These are phyloP conservation scores for Penicillium soppii DNA, from an alignment of 495 filamentous ascomycete species.

Conservation along the genomic window DNA sequence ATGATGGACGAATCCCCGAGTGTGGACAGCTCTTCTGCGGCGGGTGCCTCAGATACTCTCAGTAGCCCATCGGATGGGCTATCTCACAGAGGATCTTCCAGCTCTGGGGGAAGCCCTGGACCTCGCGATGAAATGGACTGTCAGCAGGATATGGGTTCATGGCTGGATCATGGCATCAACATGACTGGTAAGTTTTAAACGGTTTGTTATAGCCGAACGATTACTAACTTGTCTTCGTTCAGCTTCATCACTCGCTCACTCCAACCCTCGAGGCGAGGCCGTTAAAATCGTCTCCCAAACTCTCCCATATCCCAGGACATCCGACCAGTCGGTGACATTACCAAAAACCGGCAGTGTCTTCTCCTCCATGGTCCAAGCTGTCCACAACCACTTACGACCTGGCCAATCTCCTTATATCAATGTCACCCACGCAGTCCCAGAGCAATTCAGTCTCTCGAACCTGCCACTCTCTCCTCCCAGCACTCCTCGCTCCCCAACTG, in stretches of 20 bases:
- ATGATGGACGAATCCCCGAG: conserved; percentile 42
- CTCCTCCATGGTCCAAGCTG: conserved; percentile 49
- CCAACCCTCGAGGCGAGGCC: conserved; percentile 39
- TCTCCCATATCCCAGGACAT: conserved; percentile 57
- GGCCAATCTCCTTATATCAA: conserved; percentile 56
- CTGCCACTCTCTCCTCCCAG: conserved; percentile 60
- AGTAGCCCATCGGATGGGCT: conserved; percentile 37
- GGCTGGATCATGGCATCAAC: conserved; percentile 46
- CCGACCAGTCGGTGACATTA: conserved; percentile 39
- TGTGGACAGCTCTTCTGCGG: conserved; percentile 29
- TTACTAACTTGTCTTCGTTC: conserved; percentile 9
- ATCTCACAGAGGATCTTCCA: conserved; percentile 34
- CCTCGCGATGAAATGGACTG: conserved; percentile 41
- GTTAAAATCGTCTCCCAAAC: conserved; percentile 62
- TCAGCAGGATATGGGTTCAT: conserved; percentile 36
- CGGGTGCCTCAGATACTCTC: conserved; percentile 27
- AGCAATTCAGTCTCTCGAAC: conserved; percentile 61
- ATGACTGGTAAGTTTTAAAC: conserved; percentile 36
- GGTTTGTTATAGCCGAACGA: not conserved
- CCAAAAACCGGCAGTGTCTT: conserved; percentile 44
- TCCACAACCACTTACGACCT: conserved; percentile 49
- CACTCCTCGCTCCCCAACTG: conserved; percentile 51
- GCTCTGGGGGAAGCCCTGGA: conserved; percentile 36
- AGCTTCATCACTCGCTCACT: conserved; percentile 39
- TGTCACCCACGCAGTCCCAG: conserved; percentile 61